phyloP scores from a whole-genome alignment of 345 rosid species.

The Eutrema heterophyllum region DNA sequence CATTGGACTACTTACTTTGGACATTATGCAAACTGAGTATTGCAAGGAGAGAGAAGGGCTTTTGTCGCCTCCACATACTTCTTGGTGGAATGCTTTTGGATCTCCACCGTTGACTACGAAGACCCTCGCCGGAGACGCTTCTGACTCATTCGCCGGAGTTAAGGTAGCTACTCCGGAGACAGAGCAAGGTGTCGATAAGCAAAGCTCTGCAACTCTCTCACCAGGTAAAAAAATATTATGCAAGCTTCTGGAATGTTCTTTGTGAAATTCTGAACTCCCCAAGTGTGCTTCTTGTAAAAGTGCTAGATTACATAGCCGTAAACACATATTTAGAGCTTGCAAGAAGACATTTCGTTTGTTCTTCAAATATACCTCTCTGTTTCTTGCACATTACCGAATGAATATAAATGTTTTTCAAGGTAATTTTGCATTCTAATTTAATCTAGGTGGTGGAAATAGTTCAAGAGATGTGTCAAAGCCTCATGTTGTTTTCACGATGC shows the following conservation, averaged over 20 bases:
- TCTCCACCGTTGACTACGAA: slow-evolving; percentile 44
- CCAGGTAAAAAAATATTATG: slow-evolving; percentile 35
- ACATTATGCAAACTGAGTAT: slow-evolving; percentile 51
- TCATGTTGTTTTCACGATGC: slow-evolving; percentile 43
- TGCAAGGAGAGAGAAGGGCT: slow-evolving; percentile 45
- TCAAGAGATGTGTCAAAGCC: slow-evolving; percentile 45
- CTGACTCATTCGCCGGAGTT: slow-evolving; percentile 41
- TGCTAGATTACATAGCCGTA: not conserved
- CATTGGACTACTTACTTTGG: not conserved
- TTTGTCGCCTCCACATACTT: slow-evolving; percentile 42
- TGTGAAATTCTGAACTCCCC: not conserved
- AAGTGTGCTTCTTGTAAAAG: not conserved
- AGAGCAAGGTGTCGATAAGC: slow-evolving; percentile 40
- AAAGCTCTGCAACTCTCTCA: slow-evolving; percentile 39
- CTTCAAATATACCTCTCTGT: not conserved
- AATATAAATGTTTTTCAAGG: not conserved
- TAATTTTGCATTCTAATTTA: not conserved
- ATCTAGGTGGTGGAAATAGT: slow-evolving; percentile 54
- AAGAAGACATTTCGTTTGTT: not conserved
- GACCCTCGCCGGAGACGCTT: slow-evolving; percentile 38
- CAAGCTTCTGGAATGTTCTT: not conserved
- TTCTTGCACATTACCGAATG: not conserved
- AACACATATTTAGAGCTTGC: not conserved
- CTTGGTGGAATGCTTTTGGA: slow-evolving; percentile 63
- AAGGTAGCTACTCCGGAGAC: slow-evolving; percentile 35